These are phyloP conservation scores for Galeopsis tetrahit DNA, from an alignment of 257 asterid genomes.

Conservation along the genomic window DNA sequence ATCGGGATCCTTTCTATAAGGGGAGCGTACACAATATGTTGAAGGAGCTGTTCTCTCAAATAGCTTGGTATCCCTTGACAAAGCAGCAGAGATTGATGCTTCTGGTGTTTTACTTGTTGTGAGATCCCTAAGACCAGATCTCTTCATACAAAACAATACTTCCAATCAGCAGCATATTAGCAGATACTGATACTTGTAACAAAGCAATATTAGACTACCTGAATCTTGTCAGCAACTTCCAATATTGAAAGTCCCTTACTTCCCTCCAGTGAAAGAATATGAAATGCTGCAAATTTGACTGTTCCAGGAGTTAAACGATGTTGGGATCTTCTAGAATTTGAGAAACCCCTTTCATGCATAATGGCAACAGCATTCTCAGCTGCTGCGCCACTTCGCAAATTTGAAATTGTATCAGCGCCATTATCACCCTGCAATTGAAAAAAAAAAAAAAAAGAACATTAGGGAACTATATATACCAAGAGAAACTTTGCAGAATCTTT, in stretches of 20 bases:
- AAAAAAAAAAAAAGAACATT: conserved; percentile 1
- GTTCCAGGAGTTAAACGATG: conserved; percentile 98
- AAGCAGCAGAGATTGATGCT: conserved; percentile 96
- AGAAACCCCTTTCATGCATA: conserved; percentile 83
- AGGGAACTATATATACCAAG: background rate
- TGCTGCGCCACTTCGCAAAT: conserved; percentile 83
- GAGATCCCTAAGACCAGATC: conserved; percentile 94
- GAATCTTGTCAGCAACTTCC: conserved; percentile 92
- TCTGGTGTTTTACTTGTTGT: conserved; percentile 95
- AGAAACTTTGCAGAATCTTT: background rate
- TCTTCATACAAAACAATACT: conserved; percentile 45
- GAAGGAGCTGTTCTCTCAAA: conserved; percentile 99
- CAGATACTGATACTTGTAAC: conserved; percentile 20
- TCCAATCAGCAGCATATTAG: conserved; percentile 31
- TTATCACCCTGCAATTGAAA: conserved; percentile 60
- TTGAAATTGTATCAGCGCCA: conserved; percentile 62
- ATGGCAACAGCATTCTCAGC: conserved; percentile 86
- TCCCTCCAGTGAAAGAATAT: conserved; percentile 88
- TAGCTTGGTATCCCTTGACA: conserved; percentile 86
- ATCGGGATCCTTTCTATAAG: conserved; percentile 79
- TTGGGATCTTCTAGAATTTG: conserved; percentile 78
- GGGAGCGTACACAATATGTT: conserved; percentile 83
- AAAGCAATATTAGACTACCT: conserved; percentile 52
- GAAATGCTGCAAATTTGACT: conserved; percentile 90
- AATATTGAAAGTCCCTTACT: conserved; percentile 75